phyloP scores from a whole-genome alignment of 805 yeast species.

The Candida ponderosae region DNA sequence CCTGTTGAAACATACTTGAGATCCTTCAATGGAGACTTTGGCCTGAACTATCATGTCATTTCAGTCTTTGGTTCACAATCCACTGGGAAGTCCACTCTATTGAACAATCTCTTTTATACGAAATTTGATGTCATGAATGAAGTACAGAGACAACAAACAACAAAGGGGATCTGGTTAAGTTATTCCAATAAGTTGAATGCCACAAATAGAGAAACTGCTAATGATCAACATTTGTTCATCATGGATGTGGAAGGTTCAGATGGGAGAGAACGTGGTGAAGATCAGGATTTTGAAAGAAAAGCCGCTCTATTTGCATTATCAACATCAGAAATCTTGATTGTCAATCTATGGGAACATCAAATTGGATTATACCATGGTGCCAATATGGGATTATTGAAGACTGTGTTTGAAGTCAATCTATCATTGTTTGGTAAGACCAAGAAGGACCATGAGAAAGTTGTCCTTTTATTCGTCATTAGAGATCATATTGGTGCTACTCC shows the following conservation, averaged over 20 bases:
- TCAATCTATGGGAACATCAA: constrained; percentile 96
- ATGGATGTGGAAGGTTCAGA: constrained; percentile 99
- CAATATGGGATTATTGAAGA: constrained; percentile 88
- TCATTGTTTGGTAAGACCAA: constrained; percentile 64
- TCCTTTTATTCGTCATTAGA: constrained; percentile 80
- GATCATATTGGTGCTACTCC: constrained; percentile 91
- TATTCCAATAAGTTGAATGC: constrained; percentile 37
- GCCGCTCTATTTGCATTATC: constrained; percentile 93
- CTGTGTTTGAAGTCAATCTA: constrained; percentile 93
- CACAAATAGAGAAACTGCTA: constrained; percentile 8
- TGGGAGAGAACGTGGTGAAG: constrained; percentile 96
- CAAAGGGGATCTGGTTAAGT: constrained; percentile 77
- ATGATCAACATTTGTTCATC: constrained; percentile 43
- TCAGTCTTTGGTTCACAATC: constrained; percentile 97
- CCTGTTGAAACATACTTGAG: constrained; percentile 18
- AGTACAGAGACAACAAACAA: constrained; percentile 77
- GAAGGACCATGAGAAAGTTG: constrained; percentile 46
- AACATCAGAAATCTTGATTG: constrained; percentile 82
- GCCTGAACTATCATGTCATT: constrained; percentile 77
- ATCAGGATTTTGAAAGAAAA: constrained; percentile 95
- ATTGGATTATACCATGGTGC: constrained; percentile 97
- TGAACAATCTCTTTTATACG: constrained; percentile 82
- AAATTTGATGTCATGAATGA: constrained; percentile 93
- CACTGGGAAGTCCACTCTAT: constrained; percentile 90
- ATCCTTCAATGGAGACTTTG: constrained; percentile 36